Evolutionary conservation across 345 rosid species (phyloP), one percentile per base, ranked within the genome.

Genomic region (Gossypium ekmanianum): DNA sequence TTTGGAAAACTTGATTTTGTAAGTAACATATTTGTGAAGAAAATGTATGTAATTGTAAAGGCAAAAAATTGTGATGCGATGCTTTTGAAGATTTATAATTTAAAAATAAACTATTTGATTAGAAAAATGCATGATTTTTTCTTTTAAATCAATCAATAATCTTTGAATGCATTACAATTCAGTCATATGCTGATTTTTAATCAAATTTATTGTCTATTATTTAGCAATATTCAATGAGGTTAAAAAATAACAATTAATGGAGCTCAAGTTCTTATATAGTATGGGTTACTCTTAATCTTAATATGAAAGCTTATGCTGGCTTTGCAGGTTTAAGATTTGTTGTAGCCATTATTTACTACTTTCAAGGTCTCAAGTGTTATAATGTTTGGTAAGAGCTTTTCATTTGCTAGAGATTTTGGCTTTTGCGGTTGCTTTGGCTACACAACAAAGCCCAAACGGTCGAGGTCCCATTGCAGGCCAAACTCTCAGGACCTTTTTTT

Each of bases 371-470:
- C 75, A 44, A 45, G 77, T 27, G 62, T 79, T 74, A 72, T 41
- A 39, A 88, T 91, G 98, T 83, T 88, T 75, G 81, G 76, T 68
- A 85, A 85, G 83, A 83, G 78, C 78, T 80, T 83, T 83, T 85
- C 82, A 45, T 80, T 87, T 85, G 86, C 86, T 59, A 81, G 86
- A 75, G 82, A 84, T 20, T 81, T 95, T 87, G 99, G 97, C 75
- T 95, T 96, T 79, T 95, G 94, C 79, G 88, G 97, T 81, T 95
- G 99, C 83, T 93, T 93, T 69, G 97, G 98, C 51, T 84, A 87
- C 75, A 73, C 75, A 16, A 74, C 81, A 79, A 88, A 83, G 79
- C 85, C 87, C 76, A 80, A 79, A 48, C 75, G 18, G 62, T 58
- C 73, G 1, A 77, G 74, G 82, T 81, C 91, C 47, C 64, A 68